Evolutionary conservation across 2,329 filamentous ascomycete genomes (phyloP), one percentile per base, ranked within the genome.

Genomic region (Fusarium haematococcum): DNA sequence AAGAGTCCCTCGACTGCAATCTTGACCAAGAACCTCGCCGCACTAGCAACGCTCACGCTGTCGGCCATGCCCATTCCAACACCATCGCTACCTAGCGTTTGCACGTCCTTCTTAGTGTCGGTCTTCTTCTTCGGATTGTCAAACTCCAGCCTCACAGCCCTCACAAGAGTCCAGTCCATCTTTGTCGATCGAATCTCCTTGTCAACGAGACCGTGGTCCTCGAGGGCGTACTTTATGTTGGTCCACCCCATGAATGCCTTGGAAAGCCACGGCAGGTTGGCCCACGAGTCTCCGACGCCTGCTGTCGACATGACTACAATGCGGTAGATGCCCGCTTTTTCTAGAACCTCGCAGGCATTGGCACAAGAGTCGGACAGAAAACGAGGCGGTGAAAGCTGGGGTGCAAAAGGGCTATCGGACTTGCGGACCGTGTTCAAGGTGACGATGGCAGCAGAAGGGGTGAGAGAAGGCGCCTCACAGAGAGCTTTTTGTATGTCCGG

Each of bases 391-490:
- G 83, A 83, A 20, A 84, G 50, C 23, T 81, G 81, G 13, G 81
- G 62, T 18, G 84, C 81, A 61, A 85, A 85, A 59, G 83, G 84
- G 67, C 79, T 84, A 48, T 84, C 83, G 39, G 83, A 83, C 56
- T 81, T 79, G 67, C 84, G 83, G 61, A 81, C 79, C 3, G 82
- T 79, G 75, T 85, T 85, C 32, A 85, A 70, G 3, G 84, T 85
- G 61, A 83, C 73, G 69, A 85, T 83, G 10, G 81, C 81, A 1
- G 77, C 81, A 6, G 80, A 78, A 32, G 81, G 75, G 30, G 54
- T 59, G 11, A 75, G 74, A 35, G 65, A 45, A 30, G 79, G 70
- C 9, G 68, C 66, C 16, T 78, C 68, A 6, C 48, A 37, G 7
- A 79, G 68, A 45, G 83, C 77, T 16, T 60, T 77, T 6, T 65